A percentile compares a stretch with the other conserved stretches of the same genome.
Conservation (phyloP, 139 green algal species). For the Klebsormidium nitens region DNA sequence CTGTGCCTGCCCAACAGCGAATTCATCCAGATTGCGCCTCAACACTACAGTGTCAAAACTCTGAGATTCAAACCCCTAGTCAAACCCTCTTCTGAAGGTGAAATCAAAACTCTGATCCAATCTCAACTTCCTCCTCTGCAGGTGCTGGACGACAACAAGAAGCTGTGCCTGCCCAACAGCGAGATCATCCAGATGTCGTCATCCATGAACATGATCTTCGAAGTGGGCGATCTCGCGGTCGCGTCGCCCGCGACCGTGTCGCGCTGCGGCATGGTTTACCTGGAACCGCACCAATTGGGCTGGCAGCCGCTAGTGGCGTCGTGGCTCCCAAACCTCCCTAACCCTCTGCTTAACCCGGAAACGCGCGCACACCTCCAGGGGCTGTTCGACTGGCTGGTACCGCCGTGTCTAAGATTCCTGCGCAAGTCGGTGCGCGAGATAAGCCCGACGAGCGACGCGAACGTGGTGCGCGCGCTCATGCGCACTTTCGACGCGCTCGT, state of each 20-base stretch:
- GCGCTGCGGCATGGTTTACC: constrained; percentile 45
- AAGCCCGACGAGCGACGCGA: constrained; percentile 53
- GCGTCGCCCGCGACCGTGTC: constrained; percentile 36
- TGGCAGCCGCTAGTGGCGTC: constrained; percentile 19
- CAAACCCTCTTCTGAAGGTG: too few species aligned
- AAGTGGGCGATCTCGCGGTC: constrained; percentile 52
- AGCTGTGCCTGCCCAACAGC: constrained; percentile 67
- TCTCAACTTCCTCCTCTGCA: too few species aligned
- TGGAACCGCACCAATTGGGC: constrained; percentile 38
- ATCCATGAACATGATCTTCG: constrained; percentile 53
- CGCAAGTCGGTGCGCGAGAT: constrained; percentile 44
- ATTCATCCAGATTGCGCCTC: too few species aligned
- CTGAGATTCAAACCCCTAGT: too few species aligned
- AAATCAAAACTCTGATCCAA: too few species aligned
- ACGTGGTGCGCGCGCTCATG: constrained; percentile 57
- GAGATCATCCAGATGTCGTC: constrained; percentile 78
- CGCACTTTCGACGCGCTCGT: constrained; percentile 44
- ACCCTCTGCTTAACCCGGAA: not conserved
- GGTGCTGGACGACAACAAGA: constrained; percentile 68
- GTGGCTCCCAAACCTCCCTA: constrained; percentile 31
- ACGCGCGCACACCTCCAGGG: not conserved
- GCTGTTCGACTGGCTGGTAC: constrained; percentile 43
- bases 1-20: too few species aligned
- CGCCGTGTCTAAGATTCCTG: constrained; percentile 29
- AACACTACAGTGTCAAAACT: too few species aligned